Conservation (phyloP, 331 rosid genomes). For the Pyrus hybrid region DNA sequence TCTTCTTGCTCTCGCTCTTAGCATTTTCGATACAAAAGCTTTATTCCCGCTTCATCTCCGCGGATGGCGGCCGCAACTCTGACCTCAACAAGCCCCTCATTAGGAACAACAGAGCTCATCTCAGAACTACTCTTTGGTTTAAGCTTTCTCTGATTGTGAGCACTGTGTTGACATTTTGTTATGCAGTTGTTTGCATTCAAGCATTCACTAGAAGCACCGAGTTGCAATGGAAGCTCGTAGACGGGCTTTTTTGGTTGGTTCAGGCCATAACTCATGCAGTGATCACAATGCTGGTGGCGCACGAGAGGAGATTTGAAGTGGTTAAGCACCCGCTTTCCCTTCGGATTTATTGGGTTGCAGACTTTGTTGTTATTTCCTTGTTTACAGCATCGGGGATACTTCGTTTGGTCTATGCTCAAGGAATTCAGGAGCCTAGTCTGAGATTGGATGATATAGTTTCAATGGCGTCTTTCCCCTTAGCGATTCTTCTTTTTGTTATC, state of each 20-base stretch:
- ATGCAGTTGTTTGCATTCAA: constrained; percentile 34
- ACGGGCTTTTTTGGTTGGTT: constrained; percentile 62
- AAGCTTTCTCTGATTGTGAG: constrained; percentile 49
- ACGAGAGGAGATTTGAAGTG: constrained; percentile 56
- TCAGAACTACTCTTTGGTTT: constrained; percentile 34
- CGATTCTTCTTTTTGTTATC: constrained; percentile 39
- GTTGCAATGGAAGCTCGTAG: constrained; percentile 36
- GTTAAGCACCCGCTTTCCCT: constrained; percentile 56
- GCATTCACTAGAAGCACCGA: constrained; percentile 24
- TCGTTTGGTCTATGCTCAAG: constrained; percentile 38
- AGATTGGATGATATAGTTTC: constrained; percentile 54
- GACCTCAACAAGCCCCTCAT: constrained; percentile 52
- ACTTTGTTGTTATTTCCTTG: constrained; percentile 35
- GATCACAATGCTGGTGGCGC: constrained; percentile 41
- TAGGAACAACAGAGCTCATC: constrained; percentile 5
- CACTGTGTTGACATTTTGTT: constrained; percentile 32
- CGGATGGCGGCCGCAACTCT: constrained; percentile 6
- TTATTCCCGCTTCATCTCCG: constrained; percentile 33
- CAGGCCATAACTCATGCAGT: constrained; percentile 59
- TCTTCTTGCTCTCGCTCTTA: constrained; percentile 44
- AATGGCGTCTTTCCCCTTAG: constrained; percentile 42
- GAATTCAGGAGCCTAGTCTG: constrained; percentile 19
- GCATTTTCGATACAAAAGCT: constrained; percentile 48
- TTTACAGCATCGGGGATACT: constrained; percentile 49
- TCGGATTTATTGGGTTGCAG: constrained; percentile 57